Evolutionary conservation across 345 rosid species (phyloP).

Genomic region (Nasturtium officinale): DNA sequence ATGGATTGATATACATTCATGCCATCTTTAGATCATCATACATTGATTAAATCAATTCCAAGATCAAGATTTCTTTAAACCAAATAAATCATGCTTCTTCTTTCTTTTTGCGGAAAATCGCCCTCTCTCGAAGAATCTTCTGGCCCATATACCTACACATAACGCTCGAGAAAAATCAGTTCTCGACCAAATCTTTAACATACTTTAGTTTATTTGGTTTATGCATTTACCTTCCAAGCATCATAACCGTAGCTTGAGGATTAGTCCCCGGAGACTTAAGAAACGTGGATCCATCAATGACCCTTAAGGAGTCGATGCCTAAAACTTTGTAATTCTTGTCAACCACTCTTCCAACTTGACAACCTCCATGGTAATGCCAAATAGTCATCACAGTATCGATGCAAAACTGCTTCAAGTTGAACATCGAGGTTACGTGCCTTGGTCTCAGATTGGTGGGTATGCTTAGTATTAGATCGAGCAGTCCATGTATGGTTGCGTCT

Average conservation of each 20-base stretch:
- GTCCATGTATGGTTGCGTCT: conserved; percentile 40
- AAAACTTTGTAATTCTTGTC: conserved; percentile 58
- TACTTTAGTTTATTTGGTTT: neutral
- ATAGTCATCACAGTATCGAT: conserved; percentile 65
- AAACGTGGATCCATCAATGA: conserved; percentile 70
- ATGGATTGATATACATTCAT: conserved; percentile 33
- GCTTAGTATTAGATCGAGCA: conserved; percentile 45
- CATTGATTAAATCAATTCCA: conserved; percentile 29
- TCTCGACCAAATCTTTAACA: neutral
- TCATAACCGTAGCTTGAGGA: conserved; percentile 80
- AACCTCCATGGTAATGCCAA: conserved; percentile 82
- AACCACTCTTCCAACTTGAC: conserved; percentile 63
- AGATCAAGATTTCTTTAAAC: neutral
- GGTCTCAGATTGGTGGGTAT: conserved; percentile 69
- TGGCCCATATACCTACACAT: conserved; percentile 54
- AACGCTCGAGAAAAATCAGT: neutral
- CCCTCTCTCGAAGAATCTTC: conserved; percentile 47
- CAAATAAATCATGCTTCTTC: conserved; percentile 24
- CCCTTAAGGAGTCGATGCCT: conserved; percentile 57
- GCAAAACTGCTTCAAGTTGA: conserved; percentile 64
- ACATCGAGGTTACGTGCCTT: conserved; percentile 40
- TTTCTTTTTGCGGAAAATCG: neutral
- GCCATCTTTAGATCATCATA: conserved; percentile 32
- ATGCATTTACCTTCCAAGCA: conserved; percentile 72
- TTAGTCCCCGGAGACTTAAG: conserved; percentile 63